Percentiles rank a stretch among this genome's conserved stretches.
Evolutionary conservation across 805 yeast species (phyloP).

Genomic region (Blastobotrys terrestris): DNA sequence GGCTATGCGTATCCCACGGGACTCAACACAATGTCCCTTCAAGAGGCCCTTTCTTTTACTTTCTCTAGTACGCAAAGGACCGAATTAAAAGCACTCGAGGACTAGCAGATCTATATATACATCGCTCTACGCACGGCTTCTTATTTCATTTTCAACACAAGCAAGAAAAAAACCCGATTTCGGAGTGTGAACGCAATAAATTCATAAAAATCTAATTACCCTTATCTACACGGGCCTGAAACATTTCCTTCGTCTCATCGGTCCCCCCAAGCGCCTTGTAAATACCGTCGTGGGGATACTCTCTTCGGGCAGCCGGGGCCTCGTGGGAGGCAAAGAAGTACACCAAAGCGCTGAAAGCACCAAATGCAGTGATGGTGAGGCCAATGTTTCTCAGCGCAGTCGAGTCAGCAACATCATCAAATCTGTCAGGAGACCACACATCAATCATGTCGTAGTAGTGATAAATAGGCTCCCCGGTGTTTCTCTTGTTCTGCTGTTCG

Average conservation of each 20-base stretch:
- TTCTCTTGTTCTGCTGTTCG: constrained; percentile 76
- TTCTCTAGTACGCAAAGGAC: too few relatives aligned
- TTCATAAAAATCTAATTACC: neutral
- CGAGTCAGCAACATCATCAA: constrained; percentile 50
- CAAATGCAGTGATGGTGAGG: constrained; percentile 47
- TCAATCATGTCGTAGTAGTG: constrained; percentile 58
- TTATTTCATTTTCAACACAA: too few relatives aligned
- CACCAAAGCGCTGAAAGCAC: constrained; percentile 38
- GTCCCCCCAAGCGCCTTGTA: constrained; percentile 66
- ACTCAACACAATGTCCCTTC: too few relatives aligned
- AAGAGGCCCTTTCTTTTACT: too few relatives aligned
- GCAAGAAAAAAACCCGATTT: too few relatives aligned
- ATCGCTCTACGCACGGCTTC: too few relatives aligned
- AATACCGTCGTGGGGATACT: constrained; percentile 69
- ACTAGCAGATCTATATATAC: too few relatives aligned
- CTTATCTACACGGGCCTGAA: constrained; percentile 6
- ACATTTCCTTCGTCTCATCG: constrained; percentile 29
- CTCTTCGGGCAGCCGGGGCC: constrained; percentile 69
- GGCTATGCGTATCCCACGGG: too few relatives aligned
- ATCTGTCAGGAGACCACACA: constrained; percentile 82
- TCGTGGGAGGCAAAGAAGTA: constrained; percentile 53
- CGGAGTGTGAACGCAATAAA: neutral
- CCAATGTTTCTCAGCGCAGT: constrained; percentile 55
- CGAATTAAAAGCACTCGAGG: too few relatives aligned
- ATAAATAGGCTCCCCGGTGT: constrained; percentile 54